A percentile compares a stretch with the other conserved stretches of the same genome.
phyloP scores from a whole-genome alignment of 1,139 yeast genomes.

The Hyphopichia pseudoburtonii region DNA sequence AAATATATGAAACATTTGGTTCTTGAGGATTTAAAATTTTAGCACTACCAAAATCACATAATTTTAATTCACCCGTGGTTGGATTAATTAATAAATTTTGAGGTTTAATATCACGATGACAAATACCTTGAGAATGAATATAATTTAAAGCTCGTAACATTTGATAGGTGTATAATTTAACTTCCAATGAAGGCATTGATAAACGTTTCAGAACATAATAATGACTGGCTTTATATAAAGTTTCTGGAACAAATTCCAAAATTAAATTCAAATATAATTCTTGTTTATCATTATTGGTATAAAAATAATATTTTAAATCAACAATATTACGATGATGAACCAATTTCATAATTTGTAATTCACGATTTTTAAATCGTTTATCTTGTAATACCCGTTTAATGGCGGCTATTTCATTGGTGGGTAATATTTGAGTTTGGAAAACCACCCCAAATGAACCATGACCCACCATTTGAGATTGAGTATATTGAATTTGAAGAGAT shows the following conservation, averaged over 20 bases:
- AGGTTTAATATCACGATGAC: constrained; percentile 97
- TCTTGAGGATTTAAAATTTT: constrained; percentile 85
- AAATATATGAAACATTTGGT: constrained; percentile 93
- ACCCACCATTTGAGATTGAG: constrained; percentile 85
- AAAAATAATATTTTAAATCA: constrained; percentile 83
- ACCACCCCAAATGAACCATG: constrained; percentile 98
- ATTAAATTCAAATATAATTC: constrained; percentile 86
- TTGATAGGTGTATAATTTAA: constrained; percentile 88
- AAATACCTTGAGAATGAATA: constrained; percentile 86
- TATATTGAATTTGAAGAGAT: constrained; percentile 58
- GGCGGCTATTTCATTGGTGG: constrained; percentile 80
- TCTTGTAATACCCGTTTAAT: constrained; percentile 94
- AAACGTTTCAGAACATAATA: constrained; percentile 74
- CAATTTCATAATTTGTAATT: constrained; percentile 90
- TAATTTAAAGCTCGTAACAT: constrained; percentile 88
- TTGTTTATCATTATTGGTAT: constrained; percentile 75
- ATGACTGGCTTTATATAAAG: constrained; percentile 86
- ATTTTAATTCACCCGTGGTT: constrained; percentile 74
- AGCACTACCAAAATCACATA: constrained; percentile 99
- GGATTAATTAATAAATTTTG: constrained; percentile 92
- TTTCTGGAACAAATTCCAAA: constrained; percentile 91
- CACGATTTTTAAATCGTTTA: constrained; percentile 93
- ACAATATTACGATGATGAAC: constrained; percentile 86
- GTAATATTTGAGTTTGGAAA: constrained; percentile 77
- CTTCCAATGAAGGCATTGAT: constrained; percentile 86